Conservation (phyloP, 2,329 filamentous ascomycete genomes). For the Didymella pomorum region DNA sequence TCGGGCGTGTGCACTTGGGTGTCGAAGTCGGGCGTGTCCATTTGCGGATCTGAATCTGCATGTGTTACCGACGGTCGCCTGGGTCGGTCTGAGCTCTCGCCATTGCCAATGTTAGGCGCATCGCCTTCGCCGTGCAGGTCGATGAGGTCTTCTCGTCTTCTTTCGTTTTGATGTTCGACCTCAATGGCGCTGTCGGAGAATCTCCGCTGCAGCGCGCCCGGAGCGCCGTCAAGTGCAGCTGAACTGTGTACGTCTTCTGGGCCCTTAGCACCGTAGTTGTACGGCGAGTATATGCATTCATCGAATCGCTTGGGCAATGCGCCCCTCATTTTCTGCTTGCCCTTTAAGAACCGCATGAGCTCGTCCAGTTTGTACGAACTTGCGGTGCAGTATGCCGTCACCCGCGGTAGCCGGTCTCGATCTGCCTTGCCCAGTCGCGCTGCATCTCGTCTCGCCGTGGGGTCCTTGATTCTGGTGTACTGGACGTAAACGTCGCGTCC, state of each 20-base stretch:
- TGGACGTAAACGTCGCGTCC: slow-evolving; percentile 96
- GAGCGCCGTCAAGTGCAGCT: slow-evolving; percentile 39
- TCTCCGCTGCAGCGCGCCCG: slow-evolving; percentile 63
- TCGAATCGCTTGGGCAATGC: slow-evolving; percentile 92
- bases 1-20: slow-evolving; percentile 90
- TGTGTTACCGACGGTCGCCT: slow-evolving; percentile 39
- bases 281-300: slow-evolving; percentile 96
- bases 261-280: slow-evolving; percentile 71
- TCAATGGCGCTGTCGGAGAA: slow-evolving; percentile 78
- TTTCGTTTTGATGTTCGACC: slow-evolving; percentile 65
- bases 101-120: slow-evolving; percentile 35
- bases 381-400: slow-evolving; percentile 96
- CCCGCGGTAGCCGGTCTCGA: slow-evolving; percentile 82
- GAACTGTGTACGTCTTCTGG: slow-evolving; percentile 48
- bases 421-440: slow-evolving; percentile 93
- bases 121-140: slow-evolving; percentile 62
- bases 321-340: slow-evolving; percentile 76
- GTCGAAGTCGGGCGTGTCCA: slow-evolving; percentile 75
- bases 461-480: slow-evolving; percentile 97
- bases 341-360: slow-evolving; percentile 89
- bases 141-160: slow-evolving; percentile 68
- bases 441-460: slow-evolving; percentile 88
- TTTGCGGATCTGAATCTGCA: slow-evolving; percentile 43
- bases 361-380: slow-evolving; percentile 90
- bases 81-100: slow-evolving; percentile 35